A percentile compares a stretch with the other conserved stretches of the same genome.
phyloP scores from a whole-genome alignment of 768 basidiomycete species.

The Cubamyces sp. region DNA sequence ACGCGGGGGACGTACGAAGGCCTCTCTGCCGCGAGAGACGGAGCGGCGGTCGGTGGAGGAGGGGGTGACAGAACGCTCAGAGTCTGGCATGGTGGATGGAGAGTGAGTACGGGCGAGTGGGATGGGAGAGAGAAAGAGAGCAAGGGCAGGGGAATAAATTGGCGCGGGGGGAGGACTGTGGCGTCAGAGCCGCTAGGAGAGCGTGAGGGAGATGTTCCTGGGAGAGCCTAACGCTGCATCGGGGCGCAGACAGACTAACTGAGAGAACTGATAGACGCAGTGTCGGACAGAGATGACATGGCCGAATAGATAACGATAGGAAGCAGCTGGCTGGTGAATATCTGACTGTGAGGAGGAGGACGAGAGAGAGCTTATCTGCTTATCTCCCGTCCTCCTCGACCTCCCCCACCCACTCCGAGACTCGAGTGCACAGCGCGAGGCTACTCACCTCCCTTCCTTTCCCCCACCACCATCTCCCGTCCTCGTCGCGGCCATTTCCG shows the following conservation, averaged over 20 bases:
- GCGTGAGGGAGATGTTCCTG: background rate
- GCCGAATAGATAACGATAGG: background rate
- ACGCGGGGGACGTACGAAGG: slow-evolving; percentile 49
- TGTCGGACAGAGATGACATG: no score
- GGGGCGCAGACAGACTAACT: background rate
- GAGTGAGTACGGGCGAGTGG: slow-evolving; percentile 1
- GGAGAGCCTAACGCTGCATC: background rate
- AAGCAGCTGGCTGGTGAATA: no score
- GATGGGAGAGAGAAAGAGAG: slow-evolving; percentile 1
- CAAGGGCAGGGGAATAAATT: background rate
- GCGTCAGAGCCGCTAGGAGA: background rate
- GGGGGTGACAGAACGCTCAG: slow-evolving; percentile 14
- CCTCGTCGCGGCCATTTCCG: slow-evolving; percentile 1
- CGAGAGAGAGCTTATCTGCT: slow-evolving; percentile 18
- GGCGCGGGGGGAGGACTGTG: background rate
- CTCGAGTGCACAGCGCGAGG: slow-evolving; percentile 21
- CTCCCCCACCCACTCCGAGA: no score
- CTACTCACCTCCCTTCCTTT: slow-evolving; percentile 21
- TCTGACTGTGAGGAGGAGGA: background rate
- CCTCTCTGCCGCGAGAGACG: slow-evolving; percentile 60
- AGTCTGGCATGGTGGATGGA: slow-evolving; percentile 22
- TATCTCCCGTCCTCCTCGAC: slow-evolving; percentile 15
- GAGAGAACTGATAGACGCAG: no score
- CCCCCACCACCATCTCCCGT: slow-evolving; percentile 18
- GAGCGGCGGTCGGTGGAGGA: slow-evolving; percentile 40